Evolutionary conservation across 176 grass and related monocot species (phyloP).

Genomic region (Leersia perrieri): DNA sequence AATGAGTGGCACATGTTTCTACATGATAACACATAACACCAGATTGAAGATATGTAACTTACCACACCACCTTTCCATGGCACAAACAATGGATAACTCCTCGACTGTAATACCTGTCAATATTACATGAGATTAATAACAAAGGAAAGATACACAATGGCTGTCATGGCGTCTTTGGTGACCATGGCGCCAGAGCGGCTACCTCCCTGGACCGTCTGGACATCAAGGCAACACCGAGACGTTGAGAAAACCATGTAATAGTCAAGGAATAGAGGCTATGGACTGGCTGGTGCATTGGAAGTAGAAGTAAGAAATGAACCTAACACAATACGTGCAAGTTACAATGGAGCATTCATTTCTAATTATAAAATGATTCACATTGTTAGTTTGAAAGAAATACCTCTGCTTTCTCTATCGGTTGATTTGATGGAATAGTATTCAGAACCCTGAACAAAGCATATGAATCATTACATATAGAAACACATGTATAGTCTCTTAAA

Average conservation of each 20-base stretch:
- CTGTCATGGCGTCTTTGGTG: background rate
- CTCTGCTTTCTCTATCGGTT: slow-evolving; percentile 86
- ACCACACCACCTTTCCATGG: slow-evolving; percentile 98
- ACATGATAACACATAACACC: background rate
- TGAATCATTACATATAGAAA: background rate
- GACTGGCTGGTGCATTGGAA: background rate
- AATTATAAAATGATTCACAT: background rate
- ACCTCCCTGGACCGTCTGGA: background rate
- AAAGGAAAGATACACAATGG: background rate
- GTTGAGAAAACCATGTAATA: background rate
- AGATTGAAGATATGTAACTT: slow-evolving; percentile 52
- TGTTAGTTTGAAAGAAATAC: slow-evolving; percentile 43
- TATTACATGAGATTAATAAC: slow-evolving; percentile 37
- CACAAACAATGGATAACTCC: slow-evolving; percentile 81
- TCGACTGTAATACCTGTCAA: slow-evolving; percentile 80
- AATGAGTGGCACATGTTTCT: background rate
- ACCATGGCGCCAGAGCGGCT: background rate
- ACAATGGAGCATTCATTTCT: background rate
- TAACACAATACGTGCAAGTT: slow-evolving; percentile 1
- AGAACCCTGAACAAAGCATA: slow-evolving; percentile 61
- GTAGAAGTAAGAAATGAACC: background rate
- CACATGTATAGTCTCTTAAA: background rate
- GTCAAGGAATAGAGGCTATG: background rate
- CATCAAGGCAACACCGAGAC: background rate
- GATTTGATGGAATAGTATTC: slow-evolving; percentile 80